Evolutionary conservation across 2,329 filamentous ascomycete species (phyloP), one percentile per base, ranked within the genome.

Genomic region (Cladosporium sp.): DNA sequence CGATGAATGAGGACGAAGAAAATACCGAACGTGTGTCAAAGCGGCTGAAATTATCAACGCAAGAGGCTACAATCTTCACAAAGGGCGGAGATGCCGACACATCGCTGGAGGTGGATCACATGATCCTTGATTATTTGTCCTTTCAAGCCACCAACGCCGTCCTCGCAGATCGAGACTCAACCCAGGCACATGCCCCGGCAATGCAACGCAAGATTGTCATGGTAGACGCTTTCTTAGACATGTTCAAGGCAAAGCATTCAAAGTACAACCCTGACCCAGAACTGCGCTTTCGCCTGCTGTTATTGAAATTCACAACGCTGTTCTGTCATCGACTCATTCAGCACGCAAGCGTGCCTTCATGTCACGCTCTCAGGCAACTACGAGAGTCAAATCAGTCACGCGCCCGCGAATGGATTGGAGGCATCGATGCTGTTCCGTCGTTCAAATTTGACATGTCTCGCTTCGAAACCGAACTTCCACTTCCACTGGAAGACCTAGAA

Each of bases 81-180:
- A 54, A 57, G 41, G 55, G 51, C 42, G 63, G 61, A 4, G 60
- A 70, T 47, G 49, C 62, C 3, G 63, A 66, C 18, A 63, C 60
- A 4, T 70, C 72, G 36, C 60, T 71, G 18, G 75, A 80, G 15
- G 73, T 80, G 12, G 75, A 83, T 55, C 60, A 73, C 30, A 73
- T 79, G 61, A 79, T 81, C 38, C 65, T 81, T n/a, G 80, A 83
- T 59, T 82, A 80, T 56, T 62, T 81, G 3, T 58, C 75, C 36
- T 75, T 72, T 65, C 70, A 73, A 40, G 69, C 75, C 7, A 74
- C 71, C 37, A 62, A 70, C 17, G 61, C 65, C 34, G 64, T 76
- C 4, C 61, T 80, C 29, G 63, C 67, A 17, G 56, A 43, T 24
- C 53, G 44, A 32, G 49, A 29, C n/a, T 42, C 54, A 17, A 22